phyloP scores from a whole-genome alignment of 208 protist species.

The Leptomonas pyrrhocoris region DNA sequence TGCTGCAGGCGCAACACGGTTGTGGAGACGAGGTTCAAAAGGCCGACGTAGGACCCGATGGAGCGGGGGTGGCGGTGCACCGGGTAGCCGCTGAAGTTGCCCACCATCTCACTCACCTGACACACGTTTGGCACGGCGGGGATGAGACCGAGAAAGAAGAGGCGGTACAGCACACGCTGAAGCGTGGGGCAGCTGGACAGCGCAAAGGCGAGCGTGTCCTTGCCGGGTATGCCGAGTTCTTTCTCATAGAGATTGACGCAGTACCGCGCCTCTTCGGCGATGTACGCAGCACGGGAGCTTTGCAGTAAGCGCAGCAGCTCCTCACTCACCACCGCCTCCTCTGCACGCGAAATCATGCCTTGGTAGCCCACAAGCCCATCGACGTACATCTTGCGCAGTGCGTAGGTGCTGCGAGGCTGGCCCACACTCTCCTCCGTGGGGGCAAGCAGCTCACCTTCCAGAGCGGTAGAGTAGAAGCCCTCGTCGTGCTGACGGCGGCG shows the following conservation, averaged over 20 bases:
- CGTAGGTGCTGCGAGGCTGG: constrained; percentile 83
- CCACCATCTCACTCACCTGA: constrained; percentile 91
- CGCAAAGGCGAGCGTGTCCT: constrained; percentile 86
- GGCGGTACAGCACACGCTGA: constrained; percentile 70
- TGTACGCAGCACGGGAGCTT: constrained; percentile 73
- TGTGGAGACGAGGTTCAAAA: constrained; percentile 88
- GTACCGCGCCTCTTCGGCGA: constrained; percentile 88
- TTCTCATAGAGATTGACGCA: constrained; percentile 90
- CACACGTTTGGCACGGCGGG: constrained; percentile 84
- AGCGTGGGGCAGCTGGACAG: constrained; percentile 67
- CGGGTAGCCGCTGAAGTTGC: constrained; percentile 88
- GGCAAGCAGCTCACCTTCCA: constrained; percentile 72
- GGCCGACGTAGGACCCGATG: constrained; percentile 83
- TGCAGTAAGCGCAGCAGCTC: constrained; percentile 83
- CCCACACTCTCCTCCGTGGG: constrained; percentile 68
- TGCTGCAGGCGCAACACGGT: constrained; percentile 86
- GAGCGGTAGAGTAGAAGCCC: constrained; percentile 44
- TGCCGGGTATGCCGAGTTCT: constrained; percentile 78
- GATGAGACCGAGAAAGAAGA: constrained; percentile 85
- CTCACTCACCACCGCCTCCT: constrained; percentile 75
- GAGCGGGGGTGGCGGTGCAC: constrained; percentile 81
- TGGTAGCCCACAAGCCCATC: constrained; percentile 80
- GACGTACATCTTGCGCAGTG: constrained; percentile 79
- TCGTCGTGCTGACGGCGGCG: constrained; percentile 57
- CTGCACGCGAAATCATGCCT: constrained; percentile 75